Base-by-base conservation (phyloP, 2,329 filamentous ascomycete genomes). In the Colletotrichum ledebouriae region DNA sequence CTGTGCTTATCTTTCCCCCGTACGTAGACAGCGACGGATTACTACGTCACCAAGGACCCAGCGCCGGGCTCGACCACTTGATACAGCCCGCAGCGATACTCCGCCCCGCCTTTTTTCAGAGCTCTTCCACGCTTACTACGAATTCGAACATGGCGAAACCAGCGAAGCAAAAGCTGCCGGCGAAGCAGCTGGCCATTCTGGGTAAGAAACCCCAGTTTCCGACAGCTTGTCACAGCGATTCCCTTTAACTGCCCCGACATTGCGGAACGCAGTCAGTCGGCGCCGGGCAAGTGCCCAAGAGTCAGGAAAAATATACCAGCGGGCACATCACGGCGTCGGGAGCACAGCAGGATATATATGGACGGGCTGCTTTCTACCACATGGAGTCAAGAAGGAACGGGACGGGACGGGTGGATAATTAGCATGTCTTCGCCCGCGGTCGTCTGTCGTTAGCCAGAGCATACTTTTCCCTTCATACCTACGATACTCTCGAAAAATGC, bases 181-280 rank as follows among this genome's bases (percentile, higher is more conserved):
- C 88, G 47, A 87, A 90, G 85, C 93, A 97, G 81, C 84, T 97
- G 75, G 82, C 89, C 49, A 94, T 97, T 76, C 82, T 97, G 71
- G 90, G 92, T 94, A 85, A 84, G 86, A 76, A 72, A 68, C 33
- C 47, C 55, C 65, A 59, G 63, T 69, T 71, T 69, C 58, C 57
- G 60, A 25, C 22, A 60, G 29, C 47, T 60, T 68, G 60, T 66
- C 39, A 39, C 41, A 33, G n/a, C 58, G 47, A 44, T 60, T 59
- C 25, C 17, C 44, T 59, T 70, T 55, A 49, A 64, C 42, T 62
- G 11, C 44, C 25, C 55, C 34, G 17, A 60, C 33, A 22, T 55
- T 50, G 15, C 17, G 15, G 13, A 29, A 29, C 29, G 34, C 25
- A 44, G 49, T n/a, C 62, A 56, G 29, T 4, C 20, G 29, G 17